phyloP scores from a whole-genome alignment of 805 yeast genomes.

The Pichia kluyveri region DNA sequence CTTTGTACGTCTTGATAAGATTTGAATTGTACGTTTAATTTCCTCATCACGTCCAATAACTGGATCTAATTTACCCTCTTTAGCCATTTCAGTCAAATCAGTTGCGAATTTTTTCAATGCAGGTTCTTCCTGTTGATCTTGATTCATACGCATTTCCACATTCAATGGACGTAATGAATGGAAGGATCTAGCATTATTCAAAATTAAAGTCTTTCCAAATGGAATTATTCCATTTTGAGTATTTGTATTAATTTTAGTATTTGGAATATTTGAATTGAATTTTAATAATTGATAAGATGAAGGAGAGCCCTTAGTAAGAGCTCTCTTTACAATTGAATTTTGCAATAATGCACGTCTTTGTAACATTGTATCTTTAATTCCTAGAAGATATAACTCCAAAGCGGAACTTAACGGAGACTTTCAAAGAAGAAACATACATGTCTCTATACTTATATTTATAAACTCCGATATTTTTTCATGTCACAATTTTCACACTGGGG shows the following conservation, averaged over 20 bases:
- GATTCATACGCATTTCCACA: slow-evolving; percentile 26
- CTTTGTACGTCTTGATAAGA: slow-evolving; percentile 84
- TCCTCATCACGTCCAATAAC: slow-evolving; percentile 97
- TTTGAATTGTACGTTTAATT: slow-evolving; percentile 86
- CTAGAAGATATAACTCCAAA: too few relatives aligned
- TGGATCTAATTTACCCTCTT: slow-evolving; percentile 87
- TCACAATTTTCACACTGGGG: not conserved
- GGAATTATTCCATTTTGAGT: not conserved
- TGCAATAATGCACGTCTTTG: not conserved
- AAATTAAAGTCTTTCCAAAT: not conserved
- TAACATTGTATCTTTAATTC: not conserved
- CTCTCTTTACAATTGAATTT: not conserved
- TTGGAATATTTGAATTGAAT: not conserved
- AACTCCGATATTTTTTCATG: not conserved
- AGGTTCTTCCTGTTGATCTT: slow-evolving; percentile 41
- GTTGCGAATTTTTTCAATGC: slow-evolving; percentile 82
- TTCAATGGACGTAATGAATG: slow-evolving; percentile 15
- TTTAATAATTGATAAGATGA: not conserved
- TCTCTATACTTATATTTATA: too few relatives aligned
- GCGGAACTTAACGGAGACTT: too few relatives aligned
- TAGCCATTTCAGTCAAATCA: slow-evolving; percentile 79
- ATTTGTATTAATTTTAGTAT: not conserved
- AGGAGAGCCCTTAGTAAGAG: not conserved
- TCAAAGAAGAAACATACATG: too few relatives aligned
- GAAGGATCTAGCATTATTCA: slow-evolving; percentile 1